Conservation (phyloP, 2,329 filamentous ascomycete species). For the Didymella glomerata region DNA sequence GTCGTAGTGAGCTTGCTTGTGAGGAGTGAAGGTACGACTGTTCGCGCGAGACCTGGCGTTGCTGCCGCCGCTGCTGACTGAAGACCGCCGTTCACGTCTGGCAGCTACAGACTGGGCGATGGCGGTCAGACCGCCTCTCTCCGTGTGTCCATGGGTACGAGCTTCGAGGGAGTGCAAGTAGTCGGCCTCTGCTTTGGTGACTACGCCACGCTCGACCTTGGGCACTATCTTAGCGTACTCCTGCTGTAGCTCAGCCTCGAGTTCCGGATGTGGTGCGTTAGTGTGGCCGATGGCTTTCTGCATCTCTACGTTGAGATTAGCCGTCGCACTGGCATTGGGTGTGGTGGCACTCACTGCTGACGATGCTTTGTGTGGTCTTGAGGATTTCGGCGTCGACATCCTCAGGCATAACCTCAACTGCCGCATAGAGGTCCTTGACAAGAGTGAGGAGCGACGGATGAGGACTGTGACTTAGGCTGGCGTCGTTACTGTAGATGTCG, state of each 20-base stretch:
- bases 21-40: conserved; percentile 27
- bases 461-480: conserved; percentile 23
- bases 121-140: conserved; percentile 50
- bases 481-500: conserved; percentile 27
- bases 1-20: conserved; percentile 42
- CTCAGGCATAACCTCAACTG: conserved; percentile 35
- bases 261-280: conserved; percentile 40
- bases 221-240: conserved; percentile 45
- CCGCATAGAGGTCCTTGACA: conserved; percentile 40
- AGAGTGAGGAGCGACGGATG: conserved; percentile 35
- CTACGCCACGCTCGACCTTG: conserved; percentile 44
- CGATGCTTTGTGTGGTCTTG: conserved; percentile 35
- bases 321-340: too few relatives aligned
- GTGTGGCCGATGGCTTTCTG: conserved; percentile 39
- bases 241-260: conserved; percentile 41
- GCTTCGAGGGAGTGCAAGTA: conserved; percentile 54
- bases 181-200: conserved; percentile 53
- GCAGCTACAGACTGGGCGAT: conserved; percentile 53
- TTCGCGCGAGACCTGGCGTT: conserved; percentile 22
- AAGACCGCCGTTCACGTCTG: conserved; percentile 35
- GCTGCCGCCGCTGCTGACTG: conserved; percentile 24
- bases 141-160: conserved; percentile 47
- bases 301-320: conserved; percentile 39
- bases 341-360: conserved; percentile 38
- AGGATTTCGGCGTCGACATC: conserved; percentile 41